Percentiles rank a stretch among this genome's conserved stretches.
Conservation (phyloP, 768 basidiomycete species). For the Phaeotremella fagi region DNA sequence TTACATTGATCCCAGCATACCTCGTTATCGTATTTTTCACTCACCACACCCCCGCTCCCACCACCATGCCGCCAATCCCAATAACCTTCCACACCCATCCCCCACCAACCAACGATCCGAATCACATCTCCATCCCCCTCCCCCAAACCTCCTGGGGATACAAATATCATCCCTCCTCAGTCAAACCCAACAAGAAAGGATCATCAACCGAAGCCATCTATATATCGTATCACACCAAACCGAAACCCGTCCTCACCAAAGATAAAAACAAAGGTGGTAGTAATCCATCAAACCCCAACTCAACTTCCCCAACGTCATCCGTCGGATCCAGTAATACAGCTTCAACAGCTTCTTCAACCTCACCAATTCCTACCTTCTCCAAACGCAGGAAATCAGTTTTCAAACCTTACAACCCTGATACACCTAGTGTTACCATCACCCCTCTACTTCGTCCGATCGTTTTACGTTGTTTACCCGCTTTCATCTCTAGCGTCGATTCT, state of each 20-base stretch:
- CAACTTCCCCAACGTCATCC: not conserved
- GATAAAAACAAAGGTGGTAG: not conserved
- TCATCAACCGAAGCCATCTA: not conserved
- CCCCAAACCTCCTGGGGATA: not conserved
- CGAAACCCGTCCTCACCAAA: not conserved
- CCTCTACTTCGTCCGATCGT: conserved; percentile 21
- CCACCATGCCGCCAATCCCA: not conserved
- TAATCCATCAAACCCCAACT: not conserved
- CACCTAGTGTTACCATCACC: conserved; percentile 13
- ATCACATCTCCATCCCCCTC: not conserved
- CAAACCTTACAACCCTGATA: not conserved
- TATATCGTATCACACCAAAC: not conserved
- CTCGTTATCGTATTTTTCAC: not conserved
- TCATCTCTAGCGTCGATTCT: too few species aligned
- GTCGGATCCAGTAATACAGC: too few species aligned
- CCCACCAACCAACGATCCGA: not conserved
- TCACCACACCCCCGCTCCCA: not conserved
- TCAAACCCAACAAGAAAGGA: not conserved
- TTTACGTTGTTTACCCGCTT: conserved; percentile 8
- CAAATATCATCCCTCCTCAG: not conserved
- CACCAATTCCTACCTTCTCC: conserved; percentile 1
- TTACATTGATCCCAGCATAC: too few species aligned
- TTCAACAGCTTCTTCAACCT: conserved; percentile 6
- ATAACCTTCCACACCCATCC: not conserved
- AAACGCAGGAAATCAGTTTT: conserved; percentile 11